phyloP scores from a whole-genome alignment of 2,329 filamentous ascomycete species.

The Fusarium subglutinans region DNA sequence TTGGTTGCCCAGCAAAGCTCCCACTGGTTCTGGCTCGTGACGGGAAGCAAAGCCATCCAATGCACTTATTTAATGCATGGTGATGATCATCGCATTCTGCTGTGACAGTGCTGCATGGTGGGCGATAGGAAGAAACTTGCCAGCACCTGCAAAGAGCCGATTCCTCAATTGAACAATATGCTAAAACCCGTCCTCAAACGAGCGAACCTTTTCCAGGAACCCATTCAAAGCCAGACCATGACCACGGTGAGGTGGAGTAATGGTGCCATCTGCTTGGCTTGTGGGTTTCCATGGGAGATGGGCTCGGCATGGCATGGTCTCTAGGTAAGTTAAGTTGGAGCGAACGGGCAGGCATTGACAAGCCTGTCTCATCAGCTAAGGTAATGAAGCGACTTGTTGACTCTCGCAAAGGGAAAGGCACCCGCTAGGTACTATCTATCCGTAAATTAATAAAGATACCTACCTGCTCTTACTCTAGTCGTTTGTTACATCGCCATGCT shows the following conservation, averaged over 20 bases:
- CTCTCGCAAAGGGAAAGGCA: constrained; percentile 27
- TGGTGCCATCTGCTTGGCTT: constrained; percentile 42
- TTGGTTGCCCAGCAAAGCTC: constrained; percentile 13
- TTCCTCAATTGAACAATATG: not conserved
- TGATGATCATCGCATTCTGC: constrained; percentile 9
- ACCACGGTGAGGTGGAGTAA: constrained; percentile 42
- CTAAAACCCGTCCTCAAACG: constrained; percentile 12
- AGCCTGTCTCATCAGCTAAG: constrained; percentile 26
- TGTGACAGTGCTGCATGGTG: constrained; percentile 16
- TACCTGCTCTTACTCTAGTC: not conserved
- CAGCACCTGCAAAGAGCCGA: constrained; percentile 2
- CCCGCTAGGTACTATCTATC: constrained; percentile 9
- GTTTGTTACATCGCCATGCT: not conserved
- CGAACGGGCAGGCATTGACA: constrained; percentile 32
- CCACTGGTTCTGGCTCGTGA: not conserved
- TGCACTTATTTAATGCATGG: constrained; percentile 1
- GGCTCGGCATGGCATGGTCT: constrained; percentile 10
- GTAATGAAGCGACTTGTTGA: constrained; percentile 1
- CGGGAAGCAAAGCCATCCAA: not conserved
- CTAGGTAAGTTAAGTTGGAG: not conserved
- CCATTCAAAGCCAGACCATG: constrained; percentile 34
- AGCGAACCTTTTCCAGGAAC: constrained; percentile 22
- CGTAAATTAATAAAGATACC: constrained; percentile 8
- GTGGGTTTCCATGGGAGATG: constrained; percentile 33
- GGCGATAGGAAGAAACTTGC: constrained; percentile 6